These are phyloP conservation scores for Penicillium paradoxum DNA, from an alignment of 495 filamentous ascomycete genomes.

Conservation along the genomic window DNA sequence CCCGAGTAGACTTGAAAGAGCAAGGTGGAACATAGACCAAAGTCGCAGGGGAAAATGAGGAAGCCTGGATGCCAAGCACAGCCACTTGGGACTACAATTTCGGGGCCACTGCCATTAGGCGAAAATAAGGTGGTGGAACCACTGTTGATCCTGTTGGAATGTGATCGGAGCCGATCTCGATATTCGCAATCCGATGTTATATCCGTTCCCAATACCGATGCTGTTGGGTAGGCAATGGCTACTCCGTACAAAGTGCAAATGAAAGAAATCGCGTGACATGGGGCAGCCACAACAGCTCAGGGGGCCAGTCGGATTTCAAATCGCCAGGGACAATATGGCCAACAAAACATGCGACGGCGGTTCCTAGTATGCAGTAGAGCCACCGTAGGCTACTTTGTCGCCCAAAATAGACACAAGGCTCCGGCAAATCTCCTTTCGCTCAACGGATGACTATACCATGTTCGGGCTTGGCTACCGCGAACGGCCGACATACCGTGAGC, in stretches of 20 bases:
- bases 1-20: not conserved
- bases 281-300: not conserved
- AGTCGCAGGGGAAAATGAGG: no score
- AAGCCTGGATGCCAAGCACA: slow-evolving; percentile 1
- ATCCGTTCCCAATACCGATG: no score
- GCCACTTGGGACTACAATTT: slow-evolving; percentile 1
- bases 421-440: not conserved
- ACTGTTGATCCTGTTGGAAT: slow-evolving; percentile 7
- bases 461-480: not conserved
- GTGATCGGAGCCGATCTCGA: slow-evolving; percentile 2
- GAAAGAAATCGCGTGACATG: not conserved
- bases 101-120: not conserved
- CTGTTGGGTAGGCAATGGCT: no score
- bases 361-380: slow-evolving; percentile 1
- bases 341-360: not conserved
- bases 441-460: not conserved
- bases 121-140: slow-evolving; percentile 25
- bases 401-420: slow-evolving; percentile 3
- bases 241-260: not conserved
- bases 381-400: not conserved
- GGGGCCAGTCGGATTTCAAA: not conserved
- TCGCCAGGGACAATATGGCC: not conserved
- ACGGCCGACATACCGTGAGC: not conserved
- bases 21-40: not conserved
- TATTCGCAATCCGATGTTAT: not conserved